Conservation (phyloP, 2,329 filamentous ascomycete genomes). For the Ilyonectria destructans region DNA sequence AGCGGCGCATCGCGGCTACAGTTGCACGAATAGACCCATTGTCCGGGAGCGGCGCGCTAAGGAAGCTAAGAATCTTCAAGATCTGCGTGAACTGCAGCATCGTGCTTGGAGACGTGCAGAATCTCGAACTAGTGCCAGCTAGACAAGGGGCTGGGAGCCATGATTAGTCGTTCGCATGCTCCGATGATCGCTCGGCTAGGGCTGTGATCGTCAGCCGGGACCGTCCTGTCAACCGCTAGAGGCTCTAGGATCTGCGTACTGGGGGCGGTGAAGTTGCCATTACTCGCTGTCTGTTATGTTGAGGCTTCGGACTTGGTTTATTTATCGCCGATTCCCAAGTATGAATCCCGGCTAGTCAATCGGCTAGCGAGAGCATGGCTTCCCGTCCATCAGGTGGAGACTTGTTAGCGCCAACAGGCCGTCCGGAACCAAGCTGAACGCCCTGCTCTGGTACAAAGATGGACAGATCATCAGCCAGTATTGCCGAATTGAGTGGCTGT, state of each 20-base stretch:
- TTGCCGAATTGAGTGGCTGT: constrained; percentile 14
- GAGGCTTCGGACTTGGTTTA: too few species aligned
- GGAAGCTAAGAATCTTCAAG: background rate
- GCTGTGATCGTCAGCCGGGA: background rate
- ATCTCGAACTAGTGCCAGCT: constrained; percentile 35
- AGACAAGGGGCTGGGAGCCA: constrained; percentile 3
- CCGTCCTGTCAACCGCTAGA: background rate
- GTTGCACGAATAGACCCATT: background rate
- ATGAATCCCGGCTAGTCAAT: too few species aligned
- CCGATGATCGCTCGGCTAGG: background rate
- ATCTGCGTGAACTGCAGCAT: constrained; percentile 42
- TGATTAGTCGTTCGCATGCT: background rate
- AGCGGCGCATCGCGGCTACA: background rate
- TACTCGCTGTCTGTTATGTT: too few species aligned
- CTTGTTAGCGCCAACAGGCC: too few species aligned
- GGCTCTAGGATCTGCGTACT: background rate
- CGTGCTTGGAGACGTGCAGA: constrained; percentile 38
- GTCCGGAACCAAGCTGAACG: background rate
- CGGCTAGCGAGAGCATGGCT: background rate
- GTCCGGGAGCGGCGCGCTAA: background rate
- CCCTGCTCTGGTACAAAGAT: background rate
- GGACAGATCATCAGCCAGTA: constrained; percentile 25
- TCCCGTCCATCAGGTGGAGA: too few species aligned
- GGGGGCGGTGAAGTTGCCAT: too few species aligned
- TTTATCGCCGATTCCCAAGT: too few species aligned